Percentiles rank a stretch among this genome's conserved stretches.
These are phyloP conservation scores for Neoarthrinium moseri DNA, from an alignment of 2,329 filamentous ascomycete species.

Conservation along the genomic window DNA sequence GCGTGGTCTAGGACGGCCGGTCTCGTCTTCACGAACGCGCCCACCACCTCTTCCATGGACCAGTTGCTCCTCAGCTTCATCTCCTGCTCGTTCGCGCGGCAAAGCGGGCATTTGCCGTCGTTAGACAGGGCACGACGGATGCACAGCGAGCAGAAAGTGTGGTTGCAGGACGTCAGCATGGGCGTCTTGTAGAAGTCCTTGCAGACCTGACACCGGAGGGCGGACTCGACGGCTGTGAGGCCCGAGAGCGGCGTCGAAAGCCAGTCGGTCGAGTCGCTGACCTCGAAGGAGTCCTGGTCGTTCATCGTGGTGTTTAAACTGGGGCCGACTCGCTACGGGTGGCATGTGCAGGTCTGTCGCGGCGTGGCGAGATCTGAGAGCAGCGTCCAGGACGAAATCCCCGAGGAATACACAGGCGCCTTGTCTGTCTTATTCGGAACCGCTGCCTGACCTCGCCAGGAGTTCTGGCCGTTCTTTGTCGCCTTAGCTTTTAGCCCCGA, in stretches of 20 bases:
- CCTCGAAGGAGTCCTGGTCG: constrained; percentile 24
- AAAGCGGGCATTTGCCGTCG: constrained; percentile 86
- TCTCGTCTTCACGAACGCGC: constrained; percentile 70
- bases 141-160: constrained; percentile 96
- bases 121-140: constrained; percentile 81
- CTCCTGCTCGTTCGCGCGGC: constrained; percentile 76
- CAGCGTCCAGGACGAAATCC: too few relatives aligned
- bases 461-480: too few relatives aligned
- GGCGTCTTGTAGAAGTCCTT: constrained; percentile 96
- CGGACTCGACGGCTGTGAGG: constrained; percentile 73
- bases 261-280: constrained; percentile 86
- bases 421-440: too few relatives aligned
- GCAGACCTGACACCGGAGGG: constrained; percentile 93
- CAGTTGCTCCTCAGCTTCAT: constrained; percentile 82
- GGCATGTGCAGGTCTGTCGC: too few relatives aligned
- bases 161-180: constrained; percentile 90
- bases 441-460: too few relatives aligned
- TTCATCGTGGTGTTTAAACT: not conserved
- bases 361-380: too few relatives aligned
- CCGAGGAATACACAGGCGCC: too few relatives aligned
- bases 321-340: too few relatives aligned
- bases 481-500: too few relatives aligned
- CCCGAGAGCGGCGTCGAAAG: constrained; percentile 65
- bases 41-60: constrained; percentile 80
- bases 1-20: constrained; percentile 64